Conservation (phyloP, 2,329 filamentous ascomycete species). For the Neodidymelliopsis sp. region DNA sequence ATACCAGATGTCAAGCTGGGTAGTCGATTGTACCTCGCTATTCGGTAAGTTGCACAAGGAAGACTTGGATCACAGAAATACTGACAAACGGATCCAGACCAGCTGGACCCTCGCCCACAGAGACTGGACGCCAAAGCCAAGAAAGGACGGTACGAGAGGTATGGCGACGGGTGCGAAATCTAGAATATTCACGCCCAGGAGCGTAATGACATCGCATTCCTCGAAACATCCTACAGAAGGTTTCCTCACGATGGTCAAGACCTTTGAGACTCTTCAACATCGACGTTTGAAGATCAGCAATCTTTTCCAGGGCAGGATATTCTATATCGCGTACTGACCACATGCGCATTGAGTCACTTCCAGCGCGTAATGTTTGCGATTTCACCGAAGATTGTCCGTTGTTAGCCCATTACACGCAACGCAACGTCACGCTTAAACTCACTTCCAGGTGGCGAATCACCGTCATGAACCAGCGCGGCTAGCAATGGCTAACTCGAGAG, state of each 20-base stretch:
- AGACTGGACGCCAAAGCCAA: constrained; percentile 71
- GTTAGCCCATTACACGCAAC: constrained; percentile 6
- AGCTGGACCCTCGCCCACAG: constrained; percentile 66
- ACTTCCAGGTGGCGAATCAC: constrained; percentile 22
- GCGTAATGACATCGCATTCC: constrained; percentile 43
- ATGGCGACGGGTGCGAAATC: constrained; percentile 70
- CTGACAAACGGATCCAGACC: constrained; percentile 56
- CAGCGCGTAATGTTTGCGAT: neutral
- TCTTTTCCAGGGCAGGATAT: neutral
- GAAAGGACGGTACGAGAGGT: constrained; percentile 75
- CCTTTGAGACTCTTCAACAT: neutral
- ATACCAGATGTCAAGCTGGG: constrained; percentile 70
- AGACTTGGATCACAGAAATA: neutral
- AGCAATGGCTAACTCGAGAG: constrained; percentile 15
- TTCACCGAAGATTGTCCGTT: constrained; percentile 2
- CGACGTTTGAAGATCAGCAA: neutral
- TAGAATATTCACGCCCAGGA: constrained; percentile 74
- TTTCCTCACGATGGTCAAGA: no score
- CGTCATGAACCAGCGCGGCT: constrained; percentile 18
- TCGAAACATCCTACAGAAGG: constrained; percentile 46
- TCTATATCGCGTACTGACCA: neutral
- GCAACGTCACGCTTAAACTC: constrained; percentile 14
- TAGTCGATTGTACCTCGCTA: constrained; percentile 74
- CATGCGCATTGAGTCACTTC: neutral
- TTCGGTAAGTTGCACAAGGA: constrained; percentile 57